Conservation (phyloP, 1,284 basidiomycete species). For the Ganoderma lingzhi region DNA sequence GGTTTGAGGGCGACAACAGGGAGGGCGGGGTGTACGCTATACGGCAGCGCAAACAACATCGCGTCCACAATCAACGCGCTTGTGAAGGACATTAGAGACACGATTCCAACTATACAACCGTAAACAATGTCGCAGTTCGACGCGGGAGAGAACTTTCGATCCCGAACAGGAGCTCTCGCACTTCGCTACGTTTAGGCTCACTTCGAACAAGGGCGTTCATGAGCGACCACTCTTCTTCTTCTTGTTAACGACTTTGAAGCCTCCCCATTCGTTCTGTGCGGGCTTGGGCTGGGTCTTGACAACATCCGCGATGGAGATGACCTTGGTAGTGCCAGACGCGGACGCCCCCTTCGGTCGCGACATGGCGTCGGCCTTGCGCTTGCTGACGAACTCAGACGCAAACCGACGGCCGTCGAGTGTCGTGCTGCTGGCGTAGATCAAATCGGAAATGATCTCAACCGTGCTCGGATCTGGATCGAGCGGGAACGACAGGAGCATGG, state of each 20-base stretch:
- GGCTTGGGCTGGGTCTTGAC: slow-evolving; percentile 90
- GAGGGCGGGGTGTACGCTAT: slow-evolving; percentile 20
- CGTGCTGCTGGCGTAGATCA: slow-evolving; percentile 93
- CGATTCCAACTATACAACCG: slow-evolving; percentile 30
- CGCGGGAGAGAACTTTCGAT: slow-evolving; percentile 17
- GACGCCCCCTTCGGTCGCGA: slow-evolving; percentile 54
- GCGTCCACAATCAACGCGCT: slow-evolving; percentile 3
- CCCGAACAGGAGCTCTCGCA: neutral
- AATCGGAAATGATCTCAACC: slow-evolving; percentile 90
- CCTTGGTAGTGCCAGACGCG: slow-evolving; percentile 54
- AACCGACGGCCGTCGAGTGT: slow-evolving; percentile 96
- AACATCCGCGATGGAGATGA: slow-evolving; percentile 83
- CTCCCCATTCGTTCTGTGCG: slow-evolving; percentile 76
- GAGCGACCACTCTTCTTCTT: slow-evolving; percentile 84
- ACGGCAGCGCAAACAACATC: slow-evolving; percentile 20
- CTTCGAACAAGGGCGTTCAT: slow-evolving; percentile 27
- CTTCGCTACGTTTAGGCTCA: neutral
- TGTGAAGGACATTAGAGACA: slow-evolving; percentile 27
- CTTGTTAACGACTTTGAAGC: slow-evolving; percentile 93
- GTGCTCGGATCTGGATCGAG: slow-evolving; percentile 86
- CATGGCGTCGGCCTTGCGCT: slow-evolving; percentile 82
- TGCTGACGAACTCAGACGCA: slow-evolving; percentile 88
- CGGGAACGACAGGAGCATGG: slow-evolving; percentile 91
- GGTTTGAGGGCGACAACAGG: slow-evolving; percentile 16
- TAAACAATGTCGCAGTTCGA: slow-evolving; percentile 16